Conservation (phyloP, 108 stramenopile genomes). For the Nitzschia palea region DNA sequence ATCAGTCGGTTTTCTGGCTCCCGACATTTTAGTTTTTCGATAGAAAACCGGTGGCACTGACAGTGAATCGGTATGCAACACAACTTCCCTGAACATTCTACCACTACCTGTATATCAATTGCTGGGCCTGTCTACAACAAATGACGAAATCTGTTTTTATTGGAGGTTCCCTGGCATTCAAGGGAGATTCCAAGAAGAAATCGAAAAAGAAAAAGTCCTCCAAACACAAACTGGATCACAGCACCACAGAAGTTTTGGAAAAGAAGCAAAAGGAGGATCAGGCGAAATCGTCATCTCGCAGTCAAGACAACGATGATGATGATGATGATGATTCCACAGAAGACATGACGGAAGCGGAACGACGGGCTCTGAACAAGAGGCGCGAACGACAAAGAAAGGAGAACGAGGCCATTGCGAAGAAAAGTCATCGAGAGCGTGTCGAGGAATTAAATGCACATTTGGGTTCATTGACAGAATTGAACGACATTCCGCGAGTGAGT, state of each 20-base stretch:
- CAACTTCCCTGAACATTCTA: too few species aligned
- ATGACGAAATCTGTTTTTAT: constrained; percentile 43
- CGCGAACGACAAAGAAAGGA: constrained; percentile 61
- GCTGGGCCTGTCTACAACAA: too few species aligned
- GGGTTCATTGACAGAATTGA: constrained; percentile 72
- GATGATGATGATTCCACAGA: constrained; percentile 50
- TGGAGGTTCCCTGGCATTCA: constrained; percentile 56
- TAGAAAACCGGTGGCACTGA: too few species aligned
- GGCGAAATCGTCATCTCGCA: neutral
- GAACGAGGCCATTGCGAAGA: constrained; percentile 53
- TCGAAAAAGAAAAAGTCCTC: constrained; percentile 46
- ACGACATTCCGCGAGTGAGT: constrained; percentile 85
- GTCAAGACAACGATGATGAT: too few species aligned
- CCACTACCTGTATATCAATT: too few species aligned
- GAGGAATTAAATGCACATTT: constrained; percentile 83
- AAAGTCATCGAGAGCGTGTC: constrained; percentile 64
- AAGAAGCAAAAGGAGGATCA: constrained; percentile 9
- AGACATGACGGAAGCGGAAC: constrained; percentile 77
- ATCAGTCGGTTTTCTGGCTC: too few species aligned
- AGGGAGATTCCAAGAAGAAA: constrained; percentile 52
- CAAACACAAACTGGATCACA: constrained; percentile 27
- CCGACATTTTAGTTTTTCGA: too few species aligned
- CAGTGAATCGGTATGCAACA: too few species aligned
- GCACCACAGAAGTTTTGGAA: constrained; percentile 1
- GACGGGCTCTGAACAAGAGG: constrained; percentile 46